Conservation (phyloP, 805 yeast genomes). For the Ogataea populi-albae region DNA sequence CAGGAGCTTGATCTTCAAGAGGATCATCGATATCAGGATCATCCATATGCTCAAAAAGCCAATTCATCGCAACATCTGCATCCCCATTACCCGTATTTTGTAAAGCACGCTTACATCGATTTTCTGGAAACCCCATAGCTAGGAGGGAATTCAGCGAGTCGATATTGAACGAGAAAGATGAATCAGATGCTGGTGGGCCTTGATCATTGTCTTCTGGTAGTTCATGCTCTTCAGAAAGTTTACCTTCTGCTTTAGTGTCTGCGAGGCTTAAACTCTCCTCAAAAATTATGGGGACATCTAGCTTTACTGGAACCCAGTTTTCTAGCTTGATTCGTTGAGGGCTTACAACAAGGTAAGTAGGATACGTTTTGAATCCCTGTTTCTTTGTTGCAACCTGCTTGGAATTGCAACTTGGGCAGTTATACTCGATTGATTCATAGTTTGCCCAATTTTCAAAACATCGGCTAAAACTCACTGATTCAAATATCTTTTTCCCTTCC, state of each 20-base stretch:
- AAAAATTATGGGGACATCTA: constrained; percentile 65
- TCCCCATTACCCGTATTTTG: constrained; percentile 65
- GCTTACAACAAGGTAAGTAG: constrained; percentile 66
- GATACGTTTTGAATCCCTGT: constrained; percentile 58
- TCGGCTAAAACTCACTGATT: constrained; percentile 46
- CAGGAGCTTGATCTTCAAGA: constrained; percentile 31
- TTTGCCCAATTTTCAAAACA: constrained; percentile 45
- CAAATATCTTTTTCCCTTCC: constrained; percentile 45
- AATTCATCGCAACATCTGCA: constrained; percentile 77
- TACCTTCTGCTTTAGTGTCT: constrained; percentile 39
- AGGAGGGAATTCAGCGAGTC: constrained; percentile 52
- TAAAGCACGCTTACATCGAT: constrained; percentile 64
- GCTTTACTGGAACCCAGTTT: constrained; percentile 87
- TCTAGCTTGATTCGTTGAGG: constrained; percentile 79
- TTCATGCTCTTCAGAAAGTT: constrained; percentile 38
- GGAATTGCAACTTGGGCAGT: constrained; percentile 54
- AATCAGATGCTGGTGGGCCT: constrained; percentile 15
- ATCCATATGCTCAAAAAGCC: constrained; percentile 89
- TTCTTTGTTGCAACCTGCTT: constrained; percentile 38
- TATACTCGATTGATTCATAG: constrained; percentile 59
- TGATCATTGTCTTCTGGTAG: constrained; percentile 38
- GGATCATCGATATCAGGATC: constrained; percentile 75
- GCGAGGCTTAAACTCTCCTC: constrained; percentile 43
- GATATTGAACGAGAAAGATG: constrained; percentile 51
- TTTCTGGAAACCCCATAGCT: constrained; percentile 86